Evolutionary conservation across 495 filamentous ascomycete genomes (phyloP).

Genomic region (Ramalina intermedia): DNA sequence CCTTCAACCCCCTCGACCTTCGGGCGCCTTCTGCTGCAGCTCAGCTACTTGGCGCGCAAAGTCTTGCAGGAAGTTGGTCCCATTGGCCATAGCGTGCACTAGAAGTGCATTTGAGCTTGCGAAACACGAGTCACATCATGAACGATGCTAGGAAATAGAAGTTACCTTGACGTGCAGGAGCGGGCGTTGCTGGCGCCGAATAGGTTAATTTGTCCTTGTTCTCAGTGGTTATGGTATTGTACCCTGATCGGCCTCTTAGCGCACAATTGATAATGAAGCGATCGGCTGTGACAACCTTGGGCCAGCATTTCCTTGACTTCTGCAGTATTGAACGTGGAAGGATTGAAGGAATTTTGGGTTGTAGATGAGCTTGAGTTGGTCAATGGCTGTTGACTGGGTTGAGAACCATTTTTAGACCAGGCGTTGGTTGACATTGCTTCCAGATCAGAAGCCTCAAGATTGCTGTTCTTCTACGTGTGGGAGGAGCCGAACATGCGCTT

Average conservation of each 20-base stretch:
- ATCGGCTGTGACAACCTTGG: not conserved
- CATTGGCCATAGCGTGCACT: not conserved
- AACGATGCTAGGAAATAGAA: too few species aligned
- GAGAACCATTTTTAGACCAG: constrained; percentile 1
- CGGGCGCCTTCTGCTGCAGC: not conserved
- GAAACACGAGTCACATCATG: too few species aligned
- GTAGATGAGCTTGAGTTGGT: not conserved
- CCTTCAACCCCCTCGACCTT: constrained; percentile 1
- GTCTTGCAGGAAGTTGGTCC: not conserved
- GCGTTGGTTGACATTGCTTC: not conserved
- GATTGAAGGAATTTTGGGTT: not conserved
- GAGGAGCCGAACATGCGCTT: too few species aligned
- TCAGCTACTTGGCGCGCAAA: not conserved
- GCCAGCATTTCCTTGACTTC: constrained; percentile 1
- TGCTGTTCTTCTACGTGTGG: too few species aligned
- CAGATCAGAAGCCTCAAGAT: too few species aligned
- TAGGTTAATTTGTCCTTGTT: too few species aligned
- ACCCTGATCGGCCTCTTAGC: too few species aligned
- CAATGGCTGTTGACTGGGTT: not conserved
- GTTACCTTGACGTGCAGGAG: too few species aligned
- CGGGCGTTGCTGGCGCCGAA: too few species aligned
- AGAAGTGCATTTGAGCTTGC: too few species aligned
- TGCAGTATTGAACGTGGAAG: not conserved
- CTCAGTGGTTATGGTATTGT: too few species aligned
- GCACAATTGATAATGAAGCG: too few species aligned